Evolutionary conservation across 169 alveolate genomes (phyloP).

Genomic region (Cryptosporidium ubiquitum): DNA sequence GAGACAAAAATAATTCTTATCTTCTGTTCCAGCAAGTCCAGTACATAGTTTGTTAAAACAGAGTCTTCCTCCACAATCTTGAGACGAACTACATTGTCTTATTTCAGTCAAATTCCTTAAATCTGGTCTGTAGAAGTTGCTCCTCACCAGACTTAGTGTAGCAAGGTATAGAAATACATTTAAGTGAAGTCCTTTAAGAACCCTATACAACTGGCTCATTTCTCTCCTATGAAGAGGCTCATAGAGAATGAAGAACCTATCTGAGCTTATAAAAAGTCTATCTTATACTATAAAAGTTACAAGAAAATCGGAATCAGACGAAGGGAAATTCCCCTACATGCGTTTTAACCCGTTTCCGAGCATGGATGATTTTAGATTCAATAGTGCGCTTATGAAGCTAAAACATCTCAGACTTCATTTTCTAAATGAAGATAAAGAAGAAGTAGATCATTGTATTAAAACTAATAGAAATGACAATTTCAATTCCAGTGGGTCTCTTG

Average conservation of each 20-base stretch:
- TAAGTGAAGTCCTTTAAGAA: conserved; percentile 12
- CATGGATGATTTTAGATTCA: conserved; percentile 8
- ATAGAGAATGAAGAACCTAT: background rate
- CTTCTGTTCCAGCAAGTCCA: conserved; percentile 46
- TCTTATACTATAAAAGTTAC: background rate
- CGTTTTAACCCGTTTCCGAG: conserved; percentile 22
- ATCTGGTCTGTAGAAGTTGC: background rate
- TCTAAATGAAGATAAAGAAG: background rate
- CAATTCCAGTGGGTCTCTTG: background rate
- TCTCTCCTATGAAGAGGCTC: conserved; percentile 16
- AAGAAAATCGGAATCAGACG: background rate
- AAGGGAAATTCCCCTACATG: background rate
- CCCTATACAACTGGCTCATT: conserved; percentile 11
- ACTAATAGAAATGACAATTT: background rate
- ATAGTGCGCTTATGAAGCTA: background rate
- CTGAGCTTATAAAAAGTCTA: background rate
- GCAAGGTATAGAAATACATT: conserved; percentile 3
- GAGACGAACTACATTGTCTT: conserved; percentile 26
- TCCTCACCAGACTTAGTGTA: conserved; percentile 4
- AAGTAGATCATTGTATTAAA: background rate
- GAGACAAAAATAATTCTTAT: conserved; percentile 22
- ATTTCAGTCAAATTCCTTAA: conserved; percentile 23
- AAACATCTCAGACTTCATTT: background rate
- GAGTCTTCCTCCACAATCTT: conserved; percentile 54
- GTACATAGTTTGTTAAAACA: conserved; percentile 49